Evolutionary conservation across 352 stramenopile species (phyloP).

Genomic region (Phytophthora hibernalis): DNA sequence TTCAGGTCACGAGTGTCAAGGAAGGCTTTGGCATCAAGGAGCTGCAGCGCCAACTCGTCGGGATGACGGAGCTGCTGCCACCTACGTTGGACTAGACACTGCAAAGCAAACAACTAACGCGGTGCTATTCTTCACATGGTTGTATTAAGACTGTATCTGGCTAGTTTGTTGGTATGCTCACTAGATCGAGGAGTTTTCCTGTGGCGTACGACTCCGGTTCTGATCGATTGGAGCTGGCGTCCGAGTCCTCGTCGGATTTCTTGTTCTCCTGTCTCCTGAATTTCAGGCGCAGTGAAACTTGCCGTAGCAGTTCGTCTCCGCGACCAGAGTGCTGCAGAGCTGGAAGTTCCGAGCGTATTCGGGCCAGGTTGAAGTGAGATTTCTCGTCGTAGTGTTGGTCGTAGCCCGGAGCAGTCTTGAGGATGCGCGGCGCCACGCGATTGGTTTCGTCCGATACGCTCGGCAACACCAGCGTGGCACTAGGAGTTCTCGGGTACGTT

Average conservation of each 20-base stretch:
- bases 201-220: constrained; percentile 43
- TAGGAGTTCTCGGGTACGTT: constrained; percentile 12
- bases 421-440: constrained; percentile 14
- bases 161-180: constrained; percentile 6
- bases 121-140: constrained; percentile 20
- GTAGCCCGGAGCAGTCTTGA: constrained; percentile 32
- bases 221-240: constrained; percentile 34
- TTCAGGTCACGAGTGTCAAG: constrained; percentile 83
- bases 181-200: constrained; percentile 29
- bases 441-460: constrained; percentile 24
- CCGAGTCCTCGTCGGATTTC: constrained; percentile 22
- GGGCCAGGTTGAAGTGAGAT: constrained; percentile 26
- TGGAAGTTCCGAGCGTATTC: constrained; percentile 40
- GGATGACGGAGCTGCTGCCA: constrained; percentile 60
- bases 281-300: constrained; percentile 1
- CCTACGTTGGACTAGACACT: constrained; percentile 1
- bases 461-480: constrained; percentile 12
- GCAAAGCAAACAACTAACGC: constrained; percentile 7
- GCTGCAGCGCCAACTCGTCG: constrained; percentile 78
- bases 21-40: constrained; percentile 79
- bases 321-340: constrained; percentile 22
- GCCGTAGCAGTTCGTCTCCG: constrained; percentile 23
- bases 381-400: constrained; percentile 21
- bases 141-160: constrained; percentile 1
- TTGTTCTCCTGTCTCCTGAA: constrained; percentile 31